phyloP scores from a whole-genome alignment of 2,329 filamentous ascomycete species.

The Aspergillus sp. region DNA sequence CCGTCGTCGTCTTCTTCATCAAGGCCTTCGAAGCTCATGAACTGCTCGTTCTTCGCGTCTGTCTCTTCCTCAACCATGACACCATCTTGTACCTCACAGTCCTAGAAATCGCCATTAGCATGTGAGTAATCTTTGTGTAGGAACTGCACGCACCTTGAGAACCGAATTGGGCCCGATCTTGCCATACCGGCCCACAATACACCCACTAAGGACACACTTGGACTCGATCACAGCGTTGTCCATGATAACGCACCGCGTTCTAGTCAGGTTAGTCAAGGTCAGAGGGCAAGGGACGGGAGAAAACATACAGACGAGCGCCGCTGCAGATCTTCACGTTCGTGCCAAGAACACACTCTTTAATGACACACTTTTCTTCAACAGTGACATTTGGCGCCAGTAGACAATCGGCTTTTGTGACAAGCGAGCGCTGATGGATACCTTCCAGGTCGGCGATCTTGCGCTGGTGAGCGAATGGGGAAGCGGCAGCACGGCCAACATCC shows the following conservation, averaged over 20 bases:
- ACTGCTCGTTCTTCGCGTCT: conserved; percentile 61
- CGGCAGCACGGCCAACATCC: conserved; percentile 57
- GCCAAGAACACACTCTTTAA: conserved; percentile 89
- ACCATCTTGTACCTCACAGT: conserved; percentile 86
- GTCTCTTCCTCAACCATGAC: conserved; percentile 80
- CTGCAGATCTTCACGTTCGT: conserved; percentile 81
- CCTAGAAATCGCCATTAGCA: conserved; percentile 26
- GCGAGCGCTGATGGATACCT: conserved; percentile 74
- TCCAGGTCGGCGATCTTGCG: conserved; percentile 81
- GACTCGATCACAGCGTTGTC: conserved; percentile 84
- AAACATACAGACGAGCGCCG: conserved; percentile 65
- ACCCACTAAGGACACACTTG: conserved; percentile 79
- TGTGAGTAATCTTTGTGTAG: not conserved
- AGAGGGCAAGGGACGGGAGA: not conserved
- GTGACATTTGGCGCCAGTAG: conserved; percentile 86
- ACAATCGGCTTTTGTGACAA: conserved; percentile 77
- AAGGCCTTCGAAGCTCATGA: conserved; percentile 53
- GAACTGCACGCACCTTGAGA: conserved; percentile 50
- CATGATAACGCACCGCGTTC: conserved; percentile 83
- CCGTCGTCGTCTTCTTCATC: conserved; percentile 36
- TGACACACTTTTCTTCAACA: conserved; percentile 82
- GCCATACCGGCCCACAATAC: conserved; percentile 77
- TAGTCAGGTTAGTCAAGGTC: not conserved
- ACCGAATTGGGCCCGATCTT: conserved; percentile 77
- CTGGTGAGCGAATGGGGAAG: conserved; percentile 73